These are phyloP conservation scores for Nitzschia sp. DNA, from an alignment of 108 stramenopile genomes.

Conservation along the genomic window DNA sequence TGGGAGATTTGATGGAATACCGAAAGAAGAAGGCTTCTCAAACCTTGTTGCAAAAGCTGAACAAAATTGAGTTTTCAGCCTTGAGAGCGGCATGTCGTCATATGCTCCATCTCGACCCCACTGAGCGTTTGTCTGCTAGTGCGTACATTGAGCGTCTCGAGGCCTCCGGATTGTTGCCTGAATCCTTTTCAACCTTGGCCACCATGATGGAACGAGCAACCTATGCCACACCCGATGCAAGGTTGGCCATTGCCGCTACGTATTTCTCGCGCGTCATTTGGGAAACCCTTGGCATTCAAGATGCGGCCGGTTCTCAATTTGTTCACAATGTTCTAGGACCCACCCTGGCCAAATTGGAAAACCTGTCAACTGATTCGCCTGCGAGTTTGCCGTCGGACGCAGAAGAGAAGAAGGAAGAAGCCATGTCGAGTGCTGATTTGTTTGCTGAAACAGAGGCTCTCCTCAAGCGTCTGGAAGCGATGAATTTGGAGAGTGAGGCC, in stretches of 20 bases:
- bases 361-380: background rate
- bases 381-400: background rate
- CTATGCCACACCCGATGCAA: conserved; percentile 73
- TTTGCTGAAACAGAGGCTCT: conserved; percentile 44
- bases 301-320: conserved; percentile 69
- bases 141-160: conserved; percentile 73
- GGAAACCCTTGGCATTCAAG: conserved; percentile 71
- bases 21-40: conserved; percentile 43
- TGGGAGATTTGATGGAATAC: conserved; percentile 90
- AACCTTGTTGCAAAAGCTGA: conserved; percentile 74
- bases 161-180: conserved; percentile 36
- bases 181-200: conserved; percentile 27
- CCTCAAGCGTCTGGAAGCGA: conserved; percentile 36
- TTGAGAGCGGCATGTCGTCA: conserved; percentile 81
- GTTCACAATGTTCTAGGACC: conserved; percentile 60
- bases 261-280: conserved; percentile 70
- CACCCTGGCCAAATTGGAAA: conserved; percentile 31
- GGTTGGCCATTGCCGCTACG: conserved; percentile 80
- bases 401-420: conserved; percentile 54
- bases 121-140: conserved; percentile 60
- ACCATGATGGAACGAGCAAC: conserved; percentile 33
- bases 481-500: conserved; percentile 44
- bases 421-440: conserved; percentile 23
- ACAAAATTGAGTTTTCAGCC: conserved; percentile 81
- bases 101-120: conserved; percentile 87